phyloP scores from a whole-genome alignment of 163 green algal species.

The Scenedesmus sp. region DNA sequence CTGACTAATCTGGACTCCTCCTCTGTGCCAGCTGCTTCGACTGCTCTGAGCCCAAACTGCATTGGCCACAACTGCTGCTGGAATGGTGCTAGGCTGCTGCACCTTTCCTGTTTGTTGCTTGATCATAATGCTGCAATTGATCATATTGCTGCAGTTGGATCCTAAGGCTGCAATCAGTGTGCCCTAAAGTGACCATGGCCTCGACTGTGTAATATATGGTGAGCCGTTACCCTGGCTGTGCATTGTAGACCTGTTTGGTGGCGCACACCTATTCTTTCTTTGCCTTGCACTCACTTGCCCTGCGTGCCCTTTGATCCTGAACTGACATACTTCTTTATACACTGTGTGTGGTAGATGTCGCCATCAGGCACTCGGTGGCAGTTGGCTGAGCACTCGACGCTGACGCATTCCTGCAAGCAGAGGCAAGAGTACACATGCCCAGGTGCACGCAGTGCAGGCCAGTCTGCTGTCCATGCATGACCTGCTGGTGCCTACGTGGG shows the following conservation, averaged over 20 bases:
- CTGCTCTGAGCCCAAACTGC: no score
- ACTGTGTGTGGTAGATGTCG: constrained; percentile 26
- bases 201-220: no score
- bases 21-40: no score
- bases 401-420: constrained; percentile 28
- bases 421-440: background rate
- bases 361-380: constrained; percentile 14
- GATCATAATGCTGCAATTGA: no score
- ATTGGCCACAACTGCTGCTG: no score
- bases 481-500: background rate
- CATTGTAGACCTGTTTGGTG: background rate
- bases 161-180: no score
- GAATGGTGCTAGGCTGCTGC: no score
- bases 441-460: background rate
- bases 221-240: background rate
- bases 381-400: background rate
- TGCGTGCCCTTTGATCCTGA: background rate
- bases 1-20: no score
- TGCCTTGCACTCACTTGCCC: constrained; percentile 7
- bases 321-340: constrained; percentile 33
- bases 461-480: background rate
- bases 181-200: no score
- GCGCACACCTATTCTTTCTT: background rate
- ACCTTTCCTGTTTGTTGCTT: no score
- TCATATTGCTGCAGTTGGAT: no score